Conservation (phyloP, 345 rosid genomes). For the Citrus sp. region DNA sequence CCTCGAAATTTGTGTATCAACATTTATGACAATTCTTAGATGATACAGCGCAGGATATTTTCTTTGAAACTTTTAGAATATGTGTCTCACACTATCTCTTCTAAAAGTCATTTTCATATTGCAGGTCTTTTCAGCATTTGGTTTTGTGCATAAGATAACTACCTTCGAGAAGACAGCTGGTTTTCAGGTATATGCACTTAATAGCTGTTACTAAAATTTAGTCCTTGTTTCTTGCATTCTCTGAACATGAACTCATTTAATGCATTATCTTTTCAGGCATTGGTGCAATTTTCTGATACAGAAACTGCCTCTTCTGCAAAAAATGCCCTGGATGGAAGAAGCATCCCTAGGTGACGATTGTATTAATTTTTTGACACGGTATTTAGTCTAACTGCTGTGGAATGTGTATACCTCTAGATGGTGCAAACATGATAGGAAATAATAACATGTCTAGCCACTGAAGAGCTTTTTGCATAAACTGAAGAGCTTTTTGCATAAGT, state of each 20-base stretch:
- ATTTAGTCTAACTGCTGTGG: constrained; percentile 52
- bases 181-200: constrained; percentile 56
- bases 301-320: constrained; percentile 92
- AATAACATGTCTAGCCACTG: constrained; percentile 4
- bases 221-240: constrained; percentile 8
- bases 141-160: constrained; percentile 96
- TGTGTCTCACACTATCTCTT: constrained; percentile 12
- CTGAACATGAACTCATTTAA: constrained; percentile 14
- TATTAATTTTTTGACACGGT: constrained; percentile 56
- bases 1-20: background rate
- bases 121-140: constrained; percentile 99
- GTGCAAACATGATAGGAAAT: constrained; percentile 20
- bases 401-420: constrained; percentile 21
- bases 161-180: constrained; percentile 99
- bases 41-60: background rate
- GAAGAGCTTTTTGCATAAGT: background rate
- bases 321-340: constrained; percentile 89
- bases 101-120: constrained; percentile 29
- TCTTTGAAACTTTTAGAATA: background rate
- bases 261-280: constrained; percentile 53
- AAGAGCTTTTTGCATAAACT: background rate
- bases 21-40: background rate
- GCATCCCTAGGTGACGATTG: constrained; percentile 96
- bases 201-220: background rate
- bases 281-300: constrained; percentile 94